A percentile compares a stretch with the other conserved stretches of the same genome.
Evolutionary conservation across 306 rosid genomes (phyloP).

Genomic region (Mimosa bimucronata): DNA sequence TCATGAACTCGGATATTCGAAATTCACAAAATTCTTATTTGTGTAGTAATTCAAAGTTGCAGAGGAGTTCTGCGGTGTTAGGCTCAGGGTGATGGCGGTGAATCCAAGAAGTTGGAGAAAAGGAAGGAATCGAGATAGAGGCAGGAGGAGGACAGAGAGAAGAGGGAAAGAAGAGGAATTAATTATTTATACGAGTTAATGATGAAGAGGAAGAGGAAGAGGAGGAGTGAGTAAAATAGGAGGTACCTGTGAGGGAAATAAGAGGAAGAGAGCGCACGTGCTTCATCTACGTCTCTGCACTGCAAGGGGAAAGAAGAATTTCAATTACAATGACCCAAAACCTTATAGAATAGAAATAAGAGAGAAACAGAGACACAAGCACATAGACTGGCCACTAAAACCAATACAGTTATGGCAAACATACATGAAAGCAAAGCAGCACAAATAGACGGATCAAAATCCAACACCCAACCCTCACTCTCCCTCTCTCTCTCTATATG

Average conservation of each 20-base stretch:
- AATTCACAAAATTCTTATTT: neutral
- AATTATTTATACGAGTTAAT: conserved; percentile 33
- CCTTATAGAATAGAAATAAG: conserved; percentile 29
- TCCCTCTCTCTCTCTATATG: conserved; percentile 21
- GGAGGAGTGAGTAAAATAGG: conserved; percentile 26
- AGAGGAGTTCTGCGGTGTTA: neutral
- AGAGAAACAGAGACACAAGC: conserved; percentile 25
- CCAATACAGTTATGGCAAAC: conserved; percentile 48
- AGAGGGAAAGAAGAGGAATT: conserved; percentile 41
- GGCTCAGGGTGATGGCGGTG: neutral
- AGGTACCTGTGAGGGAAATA: conserved; percentile 67
- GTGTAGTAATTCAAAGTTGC: neutral
- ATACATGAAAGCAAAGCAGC: conserved; percentile 33
- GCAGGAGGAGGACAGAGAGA: neutral
- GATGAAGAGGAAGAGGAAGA: conserved; percentile 2
- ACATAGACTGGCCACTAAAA: conserved; percentile 35
- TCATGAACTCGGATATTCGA: neutral
- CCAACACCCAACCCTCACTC: too few species aligned
- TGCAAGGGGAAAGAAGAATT: conserved; percentile 50
- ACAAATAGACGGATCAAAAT: conserved; percentile 46
- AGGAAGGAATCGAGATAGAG: conserved; percentile 10
- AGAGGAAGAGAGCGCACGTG: conserved; percentile 78
- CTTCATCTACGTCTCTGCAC: conserved; percentile 60
- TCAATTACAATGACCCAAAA: conserved; percentile 51
- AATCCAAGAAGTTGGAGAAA: neutral